These are phyloP conservation scores for Plasmodium sp. DNA, from an alignment of 169 alveolate species.

Conservation along the genomic window DNA sequence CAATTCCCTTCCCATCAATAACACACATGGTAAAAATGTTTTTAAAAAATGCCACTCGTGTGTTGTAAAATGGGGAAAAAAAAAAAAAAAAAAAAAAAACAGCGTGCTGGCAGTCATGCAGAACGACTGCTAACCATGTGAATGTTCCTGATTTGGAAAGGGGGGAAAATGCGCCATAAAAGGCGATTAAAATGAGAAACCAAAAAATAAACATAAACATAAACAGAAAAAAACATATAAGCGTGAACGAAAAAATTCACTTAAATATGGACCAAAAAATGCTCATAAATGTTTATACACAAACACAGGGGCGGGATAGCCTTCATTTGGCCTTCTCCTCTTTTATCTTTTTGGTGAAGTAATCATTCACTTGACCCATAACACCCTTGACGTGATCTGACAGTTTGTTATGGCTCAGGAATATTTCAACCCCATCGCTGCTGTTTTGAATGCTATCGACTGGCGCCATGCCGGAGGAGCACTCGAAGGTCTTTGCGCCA, in stretches of 20 bases:
- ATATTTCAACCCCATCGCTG: constrained; percentile 48
- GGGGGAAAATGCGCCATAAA: not conserved
- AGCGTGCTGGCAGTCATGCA: not conserved
- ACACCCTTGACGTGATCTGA: constrained; percentile 51
- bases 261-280: not conserved
- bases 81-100: not conserved
- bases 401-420: constrained; percentile 22
- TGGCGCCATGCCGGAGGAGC: constrained; percentile 27
- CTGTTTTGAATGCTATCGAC: not conserved
- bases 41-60: not conserved
- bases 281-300: not conserved
- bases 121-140: not conserved
- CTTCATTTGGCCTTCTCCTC: constrained; percentile 15
- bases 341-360: constrained; percentile 61
- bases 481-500: constrained; percentile 54
- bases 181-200: not conserved
- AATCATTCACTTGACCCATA: constrained; percentile 58
- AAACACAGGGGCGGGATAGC: not conserved
- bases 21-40: not conserved
- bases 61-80: not conserved
- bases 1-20: not conserved
- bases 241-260: not conserved
- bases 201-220: not conserved
- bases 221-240: not conserved
- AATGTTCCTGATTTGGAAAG: not conserved